phyloP scores from a whole-genome alignment of 805 yeast species.

The Lachancea quebecensis region DNA sequence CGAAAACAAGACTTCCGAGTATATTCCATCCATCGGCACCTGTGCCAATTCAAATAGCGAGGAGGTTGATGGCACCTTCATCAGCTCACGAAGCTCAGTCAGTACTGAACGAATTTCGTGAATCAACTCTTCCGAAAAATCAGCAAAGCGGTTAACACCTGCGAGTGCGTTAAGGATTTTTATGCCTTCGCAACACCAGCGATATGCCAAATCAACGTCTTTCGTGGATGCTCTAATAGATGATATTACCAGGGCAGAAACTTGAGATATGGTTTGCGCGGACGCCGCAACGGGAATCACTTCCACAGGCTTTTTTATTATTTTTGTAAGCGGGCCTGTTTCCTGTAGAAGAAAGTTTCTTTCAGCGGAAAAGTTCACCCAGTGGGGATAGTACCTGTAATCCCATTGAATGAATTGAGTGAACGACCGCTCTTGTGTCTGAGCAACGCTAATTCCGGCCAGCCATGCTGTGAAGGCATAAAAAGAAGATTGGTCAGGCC shows the following conservation, averaged over 20 bases:
- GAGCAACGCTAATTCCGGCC: slow-evolving; percentile 15
- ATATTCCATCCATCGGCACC: background rate
- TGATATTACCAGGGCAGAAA: slow-evolving; percentile 11
- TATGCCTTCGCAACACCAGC: slow-evolving; percentile 15
- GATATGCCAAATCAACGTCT: slow-evolving; percentile 1
- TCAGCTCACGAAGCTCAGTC: background rate
- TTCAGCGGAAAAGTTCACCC: slow-evolving; percentile 11
- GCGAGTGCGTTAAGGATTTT: slow-evolving; percentile 10
- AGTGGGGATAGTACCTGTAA: slow-evolving; percentile 2
- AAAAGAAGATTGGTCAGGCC: slow-evolving; percentile 18
- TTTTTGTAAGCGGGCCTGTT: background rate
- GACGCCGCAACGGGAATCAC: slow-evolving; percentile 3
- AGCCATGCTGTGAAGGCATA: slow-evolving; percentile 41
- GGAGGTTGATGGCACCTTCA: background rate
- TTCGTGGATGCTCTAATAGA: slow-evolving; percentile 8
- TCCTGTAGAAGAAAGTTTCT: slow-evolving; percentile 13
- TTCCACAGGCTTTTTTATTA: background rate
- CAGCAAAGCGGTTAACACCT: slow-evolving; percentile 12
- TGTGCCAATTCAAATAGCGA: background rate
- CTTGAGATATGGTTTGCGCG: slow-evolving; percentile 1
- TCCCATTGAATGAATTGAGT: background rate
- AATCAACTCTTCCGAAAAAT: slow-evolving; percentile 10
- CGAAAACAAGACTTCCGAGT: slow-evolving; percentile 3
- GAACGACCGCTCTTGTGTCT: background rate
- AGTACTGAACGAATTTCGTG: slow-evolving; percentile 2